phyloP scores from a whole-genome alignment of 2,329 filamentous ascomycete genomes.

The Colletotrichum cuscutae region DNA sequence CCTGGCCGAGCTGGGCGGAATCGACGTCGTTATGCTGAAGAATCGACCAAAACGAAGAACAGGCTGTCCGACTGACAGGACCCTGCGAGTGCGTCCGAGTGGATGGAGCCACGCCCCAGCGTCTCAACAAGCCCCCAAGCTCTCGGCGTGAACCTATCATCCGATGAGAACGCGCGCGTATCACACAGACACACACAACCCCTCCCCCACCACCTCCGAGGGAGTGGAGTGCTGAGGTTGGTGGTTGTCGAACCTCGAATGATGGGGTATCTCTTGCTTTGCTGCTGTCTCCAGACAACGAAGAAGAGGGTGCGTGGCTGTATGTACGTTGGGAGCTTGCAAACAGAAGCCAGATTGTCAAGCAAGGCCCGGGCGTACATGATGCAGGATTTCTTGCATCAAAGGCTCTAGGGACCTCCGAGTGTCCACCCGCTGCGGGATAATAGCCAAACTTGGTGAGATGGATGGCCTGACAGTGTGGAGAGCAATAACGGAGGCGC shows the following conservation, averaged over 20 bases:
- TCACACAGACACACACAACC: background rate
- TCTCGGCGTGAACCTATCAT: slow-evolving; percentile 14
- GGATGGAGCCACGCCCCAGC: slow-evolving; percentile 29
- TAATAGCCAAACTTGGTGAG: background rate
- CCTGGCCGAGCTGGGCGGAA: slow-evolving; percentile 30
- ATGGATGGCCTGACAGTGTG: slow-evolving; percentile 5
- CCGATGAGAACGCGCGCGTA: background rate
- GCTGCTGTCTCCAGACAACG: background rate
- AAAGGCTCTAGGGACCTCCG: background rate
- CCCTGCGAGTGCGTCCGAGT: slow-evolving; percentile 17
- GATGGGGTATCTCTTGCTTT: slow-evolving; percentile 11
- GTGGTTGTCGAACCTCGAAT: slow-evolving; percentile 9
- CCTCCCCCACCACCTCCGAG: slow-evolving; percentile 16
- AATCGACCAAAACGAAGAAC: slow-evolving; percentile 2
- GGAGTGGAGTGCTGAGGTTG: slow-evolving; percentile 17
- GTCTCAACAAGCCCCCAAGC: background rate
- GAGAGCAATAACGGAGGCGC: background rate
- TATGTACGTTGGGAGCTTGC: slow-evolving; percentile 18
- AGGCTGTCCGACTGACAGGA: slow-evolving; percentile 7
- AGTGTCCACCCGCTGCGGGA: background rate
- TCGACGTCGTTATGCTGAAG: slow-evolving; percentile 23
- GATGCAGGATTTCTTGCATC: slow-evolving; percentile 36
- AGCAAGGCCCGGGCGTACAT: slow-evolving; percentile 34
- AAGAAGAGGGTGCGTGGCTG: slow-evolving; percentile 15
- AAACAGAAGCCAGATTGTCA: slow-evolving; percentile 18